These are phyloP conservation scores for Naganishia vaughanmartiniae DNA, from an alignment of 768 basidiomycete species.

Conservation along the genomic window DNA sequence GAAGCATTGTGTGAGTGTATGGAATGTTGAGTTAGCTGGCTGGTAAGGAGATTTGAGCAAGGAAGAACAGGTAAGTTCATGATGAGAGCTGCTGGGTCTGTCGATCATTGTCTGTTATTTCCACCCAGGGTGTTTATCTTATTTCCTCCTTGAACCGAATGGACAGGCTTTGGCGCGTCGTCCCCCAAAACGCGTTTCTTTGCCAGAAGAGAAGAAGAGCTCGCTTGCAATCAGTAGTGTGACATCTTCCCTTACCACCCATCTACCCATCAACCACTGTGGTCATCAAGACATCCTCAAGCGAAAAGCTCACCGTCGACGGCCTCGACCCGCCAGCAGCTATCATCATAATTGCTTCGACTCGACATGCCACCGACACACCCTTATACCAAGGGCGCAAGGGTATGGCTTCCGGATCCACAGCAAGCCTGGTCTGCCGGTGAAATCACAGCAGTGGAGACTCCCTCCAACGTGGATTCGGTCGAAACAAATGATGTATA, in stretches of 20 bases:
- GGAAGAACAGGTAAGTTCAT: too few species aligned
- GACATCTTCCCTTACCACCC: not conserved
- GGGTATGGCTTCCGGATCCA: slow-evolving; percentile 50
- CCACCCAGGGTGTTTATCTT: too few species aligned
- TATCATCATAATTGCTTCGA: not conserved
- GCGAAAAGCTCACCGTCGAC: not conserved
- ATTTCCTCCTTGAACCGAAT: too few species aligned
- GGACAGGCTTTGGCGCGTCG: too few species aligned
- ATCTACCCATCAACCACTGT: not conserved
- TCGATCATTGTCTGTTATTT: too few species aligned
- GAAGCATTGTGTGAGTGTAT: not conserved
- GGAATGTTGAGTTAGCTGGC: not conserved
- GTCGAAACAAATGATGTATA: slow-evolving; percentile 34
- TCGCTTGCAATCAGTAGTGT: too few species aligned
- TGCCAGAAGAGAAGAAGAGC: too few species aligned
- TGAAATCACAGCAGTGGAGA: slow-evolving; percentile 41
- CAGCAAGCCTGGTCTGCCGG: slow-evolving; percentile 47
- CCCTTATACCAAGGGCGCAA: slow-evolving; percentile 48
- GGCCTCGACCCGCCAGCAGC: not conserved
- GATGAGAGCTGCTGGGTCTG: too few species aligned
- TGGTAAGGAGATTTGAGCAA: not conserved
- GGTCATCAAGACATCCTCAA: not conserved
- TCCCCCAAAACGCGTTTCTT: too few species aligned
- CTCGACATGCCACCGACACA: slow-evolving; percentile 21
- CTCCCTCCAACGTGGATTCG: slow-evolving; percentile 35